Evolutionary conservation across 1,284 basidiomycete genomes (phyloP), one percentile per base, ranked within the genome.

Genomic region (Takashimella koratensis): DNA sequence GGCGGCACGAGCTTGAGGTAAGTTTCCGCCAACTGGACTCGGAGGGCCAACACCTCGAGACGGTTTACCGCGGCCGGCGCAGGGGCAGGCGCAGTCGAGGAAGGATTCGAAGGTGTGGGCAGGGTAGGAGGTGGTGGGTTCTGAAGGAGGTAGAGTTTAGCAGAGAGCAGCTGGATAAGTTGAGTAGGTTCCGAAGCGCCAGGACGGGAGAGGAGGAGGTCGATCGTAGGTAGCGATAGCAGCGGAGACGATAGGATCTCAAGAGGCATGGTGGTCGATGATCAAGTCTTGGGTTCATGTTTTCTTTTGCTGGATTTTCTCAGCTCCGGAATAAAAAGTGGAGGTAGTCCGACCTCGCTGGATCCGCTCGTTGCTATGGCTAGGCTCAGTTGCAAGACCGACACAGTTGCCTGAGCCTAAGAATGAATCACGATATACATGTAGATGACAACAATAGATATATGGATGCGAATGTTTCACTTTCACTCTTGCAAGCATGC

Each of bases 131-230:
- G n/a, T n/a, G n/a, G n/a, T n/a, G n/a, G n/a, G 3, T 43, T 24
- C 49, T 49, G 24, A 4, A 71, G 57, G 5, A 69, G 48, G 23
- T 66, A 59, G 4, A 71, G 49, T 36, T 63, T 63, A 4, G 68
- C 66, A 4, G 58, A 53, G 30, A 73, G 57, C 10, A 73, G 60
- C 42, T 62, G 64, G 19, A 68, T 61, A 3, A 65, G 58, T 26
- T 61, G 43, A 0, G 27, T 45, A 3, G 58, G 58, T 26, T 52
- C 53, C 0, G 44, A 16, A 3, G 45, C 45, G 21, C 44, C 40
- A 12, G 19, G n/a, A 36, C 16, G 30, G 30, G 30, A 36, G 12
- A 60, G 59, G 21, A 50, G 47, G 1, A 41, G 41, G 21, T 60
- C 59, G 43, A 60, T 30, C 12, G 57, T 49, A 13, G 48, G 21